phyloP scores from a whole-genome alignment of 1,284 basidiomycete species.

The Porogramme epimiltina region DNA sequence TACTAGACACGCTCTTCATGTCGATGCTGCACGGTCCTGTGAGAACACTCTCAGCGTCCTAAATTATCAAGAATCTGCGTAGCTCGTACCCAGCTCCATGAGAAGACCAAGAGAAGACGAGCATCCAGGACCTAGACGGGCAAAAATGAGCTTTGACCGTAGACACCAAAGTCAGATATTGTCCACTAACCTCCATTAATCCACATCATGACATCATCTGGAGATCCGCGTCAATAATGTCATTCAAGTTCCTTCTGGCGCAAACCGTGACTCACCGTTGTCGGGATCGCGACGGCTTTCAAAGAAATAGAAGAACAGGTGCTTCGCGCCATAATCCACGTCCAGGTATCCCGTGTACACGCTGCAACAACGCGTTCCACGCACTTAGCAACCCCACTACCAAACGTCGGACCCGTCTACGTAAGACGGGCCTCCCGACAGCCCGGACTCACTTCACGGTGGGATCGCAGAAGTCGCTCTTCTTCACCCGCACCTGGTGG shows the following conservation, averaged over 20 bases:
- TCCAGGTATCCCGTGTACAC: constrained; percentile 67
- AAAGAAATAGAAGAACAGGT: constrained; percentile 87
- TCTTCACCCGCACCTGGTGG: constrained; percentile 62
- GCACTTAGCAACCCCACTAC: too few species aligned
- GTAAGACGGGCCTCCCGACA: neutral
- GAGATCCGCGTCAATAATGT: neutral
- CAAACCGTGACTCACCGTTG: constrained; percentile 35
- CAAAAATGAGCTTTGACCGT: neutral
- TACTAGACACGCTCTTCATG: constrained; percentile 45
- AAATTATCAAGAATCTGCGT: neutral
- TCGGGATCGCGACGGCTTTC: constrained; percentile 72
- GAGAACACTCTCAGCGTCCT: neutral
- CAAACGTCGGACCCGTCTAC: neutral
- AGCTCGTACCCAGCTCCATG: constrained; percentile 43
- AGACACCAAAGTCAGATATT: too few species aligned
- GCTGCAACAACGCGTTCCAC: constrained; percentile 27
- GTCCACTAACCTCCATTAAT: constrained; percentile 60
- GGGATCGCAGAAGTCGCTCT: constrained; percentile 61
- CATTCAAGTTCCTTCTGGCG: too few species aligned
- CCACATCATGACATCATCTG: constrained; percentile 73
- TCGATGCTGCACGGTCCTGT: constrained; percentile 62
- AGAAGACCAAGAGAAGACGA: constrained; percentile 67
- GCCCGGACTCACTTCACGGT: constrained; percentile 49
- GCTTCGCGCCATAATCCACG: constrained; percentile 59
- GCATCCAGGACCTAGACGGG: constrained; percentile 55